Percentiles rank a stretch among this genome's conserved stretches.
Evolutionary conservation across 2,329 filamentous ascomycete genomes (phyloP).

Genomic region (Aspergillus fumigatus): DNA sequence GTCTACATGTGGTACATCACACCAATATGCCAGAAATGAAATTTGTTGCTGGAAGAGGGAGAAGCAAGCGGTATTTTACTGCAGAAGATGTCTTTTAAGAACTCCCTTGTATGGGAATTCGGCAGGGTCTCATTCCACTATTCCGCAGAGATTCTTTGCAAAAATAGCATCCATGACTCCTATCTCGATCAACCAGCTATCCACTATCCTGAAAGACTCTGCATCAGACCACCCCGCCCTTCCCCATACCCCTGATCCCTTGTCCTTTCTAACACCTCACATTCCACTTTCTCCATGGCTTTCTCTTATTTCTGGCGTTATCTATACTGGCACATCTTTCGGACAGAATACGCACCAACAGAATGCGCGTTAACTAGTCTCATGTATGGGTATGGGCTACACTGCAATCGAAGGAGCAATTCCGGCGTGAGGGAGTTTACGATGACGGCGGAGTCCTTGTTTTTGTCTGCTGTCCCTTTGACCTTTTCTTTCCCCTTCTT

Average conservation of each 20-base stretch:
- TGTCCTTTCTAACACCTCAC: too few relatives aligned
- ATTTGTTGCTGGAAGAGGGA: conserved; percentile 61
- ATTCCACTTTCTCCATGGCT: background rate
- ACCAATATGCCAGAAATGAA: conserved; percentile 67
- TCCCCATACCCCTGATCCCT: too few relatives aligned
- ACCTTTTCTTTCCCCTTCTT: conserved; percentile 1
- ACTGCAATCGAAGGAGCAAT: conserved; percentile 4
- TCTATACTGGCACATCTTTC: background rate
- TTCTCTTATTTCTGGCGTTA: background rate
- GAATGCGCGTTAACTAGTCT: background rate
- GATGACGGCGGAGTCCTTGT: background rate
- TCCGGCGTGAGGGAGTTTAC: conserved; percentile 1
- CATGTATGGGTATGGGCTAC: background rate
- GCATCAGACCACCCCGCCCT: background rate
- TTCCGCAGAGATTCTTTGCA: background rate
- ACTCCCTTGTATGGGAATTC: background rate
- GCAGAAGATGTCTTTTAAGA: conserved; percentile 49
- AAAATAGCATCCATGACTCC: background rate
- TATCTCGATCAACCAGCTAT: background rate
- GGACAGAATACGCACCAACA: background rate
- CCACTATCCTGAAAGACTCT: background rate
- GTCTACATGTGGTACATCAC: conserved; percentile 91
- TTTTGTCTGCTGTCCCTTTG: background rate
- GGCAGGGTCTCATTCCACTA: background rate
- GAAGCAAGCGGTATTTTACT: conserved; percentile 68